Evolutionary conservation across 495 filamentous ascomycete species (phyloP), one percentile per base, ranked within the genome.

Genomic region (Ramalina peruviana): DNA sequence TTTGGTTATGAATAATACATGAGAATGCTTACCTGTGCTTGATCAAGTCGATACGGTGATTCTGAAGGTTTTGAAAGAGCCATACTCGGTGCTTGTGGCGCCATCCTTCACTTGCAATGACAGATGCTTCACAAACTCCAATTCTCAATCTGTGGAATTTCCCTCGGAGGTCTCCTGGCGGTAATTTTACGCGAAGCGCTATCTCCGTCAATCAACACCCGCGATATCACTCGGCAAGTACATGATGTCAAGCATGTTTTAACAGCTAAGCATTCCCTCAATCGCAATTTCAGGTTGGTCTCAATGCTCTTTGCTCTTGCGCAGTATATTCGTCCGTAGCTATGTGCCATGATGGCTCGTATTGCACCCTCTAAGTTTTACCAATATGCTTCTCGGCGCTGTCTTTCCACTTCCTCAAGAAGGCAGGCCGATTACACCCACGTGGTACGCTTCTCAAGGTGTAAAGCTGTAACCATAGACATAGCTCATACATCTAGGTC

Each of bases 21-120:
- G 40, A 33, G 30, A 26, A 33, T 12, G 50, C 54, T 36, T 61
- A 85, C 81, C 68, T 85, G 81, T 19, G 64, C 64, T 13, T 74
- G 68, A 48, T 83, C 76, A n/a, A 86, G 66, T 55, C 81, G 77
- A 53, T 84, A 84, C 6, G 80, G 80, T 27, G 76, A 71, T 25
- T 70, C 72, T 42, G 69, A 66, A 47, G 65, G 60, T 59, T 67
- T 70, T 62, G 73, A 74, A 3, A 65, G 67, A 45, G 74, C 77
- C 53, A 78, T 61, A 15, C 66, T 60, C 57, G 65, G 73, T 40
- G 70, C 72, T 15, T 54, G 41, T n/a, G 60, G 51, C 15, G 62
- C 55, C 63, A 67, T 66, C 20, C 1, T 54, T 13, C 43, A 11
- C 40, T 17, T 41, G 40, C 2, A 23, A 17, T 19, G 40, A 19